A percentile compares a stretch with the other conserved stretches of the same genome.
Evolutionary conservation across 2,329 filamentous ascomycete genomes (phyloP).

Genomic region (Arthrobotrys sphaeroides): DNA sequence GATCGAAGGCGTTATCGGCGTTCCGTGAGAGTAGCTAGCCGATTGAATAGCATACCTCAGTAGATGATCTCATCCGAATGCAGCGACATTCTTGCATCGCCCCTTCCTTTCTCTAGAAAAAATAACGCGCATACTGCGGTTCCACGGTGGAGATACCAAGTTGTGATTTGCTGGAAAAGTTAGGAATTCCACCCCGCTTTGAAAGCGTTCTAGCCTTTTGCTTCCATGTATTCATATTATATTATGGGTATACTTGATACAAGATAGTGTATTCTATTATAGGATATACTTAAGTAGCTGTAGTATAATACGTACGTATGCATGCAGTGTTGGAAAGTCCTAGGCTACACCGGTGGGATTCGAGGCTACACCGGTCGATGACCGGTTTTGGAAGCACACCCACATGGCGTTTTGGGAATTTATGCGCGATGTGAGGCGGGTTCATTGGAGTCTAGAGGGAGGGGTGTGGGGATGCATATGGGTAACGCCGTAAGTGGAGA

Average conservation of each 20-base stretch:
- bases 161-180: constrained; percentile 26
- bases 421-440: constrained; percentile 16
- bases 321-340: not conserved
- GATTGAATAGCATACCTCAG: not conserved
- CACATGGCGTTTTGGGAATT: constrained; percentile 12
- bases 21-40: not conserved
- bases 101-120: not conserved
- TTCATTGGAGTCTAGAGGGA: constrained; percentile 1
- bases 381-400: constrained; percentile 4
- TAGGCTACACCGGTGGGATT: constrained; percentile 1
- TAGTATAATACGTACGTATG: too few relatives aligned
- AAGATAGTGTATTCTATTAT: not conserved
- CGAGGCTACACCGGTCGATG: not conserved
- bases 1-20: not conserved
- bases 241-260: too few relatives aligned
- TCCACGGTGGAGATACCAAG: not conserved
- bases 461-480: constrained; percentile 5
- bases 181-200: too few relatives aligned
- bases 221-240: not conserved
- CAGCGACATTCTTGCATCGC: constrained; percentile 24
- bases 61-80: constrained; percentile 49
- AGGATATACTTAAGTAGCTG: too few relatives aligned
- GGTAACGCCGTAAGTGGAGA: not conserved
- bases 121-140: constrained; percentile 14
- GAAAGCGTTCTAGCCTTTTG: not conserved